A percentile compares a stretch with the other conserved stretches of the same genome.
Conservation (phyloP, 208 protist genomes). For the Wallacemonas sp. region DNA sequence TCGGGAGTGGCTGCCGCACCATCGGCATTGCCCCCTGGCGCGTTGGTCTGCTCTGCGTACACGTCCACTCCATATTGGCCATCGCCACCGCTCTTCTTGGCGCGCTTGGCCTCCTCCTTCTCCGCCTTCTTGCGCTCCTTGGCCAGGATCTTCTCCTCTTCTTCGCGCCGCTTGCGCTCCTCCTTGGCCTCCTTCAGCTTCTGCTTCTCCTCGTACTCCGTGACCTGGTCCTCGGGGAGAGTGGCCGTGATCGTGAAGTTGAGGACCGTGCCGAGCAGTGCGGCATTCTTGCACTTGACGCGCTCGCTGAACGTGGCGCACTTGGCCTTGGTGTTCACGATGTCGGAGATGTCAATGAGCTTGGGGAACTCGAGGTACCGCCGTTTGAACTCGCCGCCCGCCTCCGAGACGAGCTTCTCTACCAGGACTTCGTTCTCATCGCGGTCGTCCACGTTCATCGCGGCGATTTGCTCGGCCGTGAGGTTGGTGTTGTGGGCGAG, state of each 20-base stretch:
- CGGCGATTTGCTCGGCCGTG: slow-evolving; percentile 22
- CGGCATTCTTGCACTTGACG: slow-evolving; percentile 30
- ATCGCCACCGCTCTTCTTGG: slow-evolving; percentile 9
- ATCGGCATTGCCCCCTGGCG: neutral
- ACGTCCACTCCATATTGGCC: slow-evolving; percentile 6
- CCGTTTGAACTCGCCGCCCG: slow-evolving; percentile 18
- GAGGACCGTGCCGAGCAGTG: slow-evolving; percentile 27
- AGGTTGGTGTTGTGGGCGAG: slow-evolving; percentile 16
- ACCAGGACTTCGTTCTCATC: slow-evolving; percentile 27
- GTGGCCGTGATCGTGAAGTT: slow-evolving; percentile 37
- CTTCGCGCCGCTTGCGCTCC: slow-evolving; percentile 28
- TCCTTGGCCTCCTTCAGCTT: slow-evolving; percentile 45
- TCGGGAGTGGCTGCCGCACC: neutral
- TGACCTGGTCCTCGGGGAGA: slow-evolving; percentile 23
- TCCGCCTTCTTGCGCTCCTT: slow-evolving; percentile 20
- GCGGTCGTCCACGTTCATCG: slow-evolving; percentile 22
- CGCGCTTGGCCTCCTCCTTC: slow-evolving; percentile 19
- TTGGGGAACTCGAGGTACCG: slow-evolving; percentile 44
- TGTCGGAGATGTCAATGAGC: slow-evolving; percentile 30
- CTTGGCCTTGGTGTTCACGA: slow-evolving; percentile 40
- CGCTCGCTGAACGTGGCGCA: slow-evolving; percentile 26
- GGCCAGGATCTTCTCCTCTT: slow-evolving; percentile 33
- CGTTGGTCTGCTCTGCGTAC: slow-evolving; percentile 14
- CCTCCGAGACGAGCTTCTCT: slow-evolving; percentile 25
- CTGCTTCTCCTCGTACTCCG: slow-evolving; percentile 36